Evolutionary conservation across 768 basidiomycete species (phyloP).

Genomic region (Psilocybe sp.): DNA sequence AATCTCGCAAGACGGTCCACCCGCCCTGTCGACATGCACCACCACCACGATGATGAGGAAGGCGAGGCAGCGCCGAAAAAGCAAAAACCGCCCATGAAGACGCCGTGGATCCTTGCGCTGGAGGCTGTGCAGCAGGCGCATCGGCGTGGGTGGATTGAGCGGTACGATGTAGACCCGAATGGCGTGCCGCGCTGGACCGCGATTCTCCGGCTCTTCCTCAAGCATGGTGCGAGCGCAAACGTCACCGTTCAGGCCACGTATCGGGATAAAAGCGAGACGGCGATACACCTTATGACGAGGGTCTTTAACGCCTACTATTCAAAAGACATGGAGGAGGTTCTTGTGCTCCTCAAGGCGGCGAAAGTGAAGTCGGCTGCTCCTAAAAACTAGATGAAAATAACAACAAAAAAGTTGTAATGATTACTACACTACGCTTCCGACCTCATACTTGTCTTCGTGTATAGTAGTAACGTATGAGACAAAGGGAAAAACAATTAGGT

Average conservation of each 20-base stretch:
- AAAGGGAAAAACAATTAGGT: too few relatives aligned
- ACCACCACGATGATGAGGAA: background rate
- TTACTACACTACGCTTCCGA: too few relatives aligned
- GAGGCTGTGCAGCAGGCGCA: slow-evolving; percentile 8
- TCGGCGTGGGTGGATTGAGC: slow-evolving; percentile 7
- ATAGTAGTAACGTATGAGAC: too few relatives aligned
- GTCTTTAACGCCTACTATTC: background rate
- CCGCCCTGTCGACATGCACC: background rate
- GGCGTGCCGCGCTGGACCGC: slow-evolving; percentile 7
- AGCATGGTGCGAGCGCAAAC: slow-evolving; percentile 8
- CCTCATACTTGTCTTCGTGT: too few relatives aligned
- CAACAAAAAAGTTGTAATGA: too few relatives aligned
- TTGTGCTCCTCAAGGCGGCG: too few relatives aligned
- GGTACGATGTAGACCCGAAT: slow-evolving; percentile 5
- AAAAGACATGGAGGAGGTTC: background rate
- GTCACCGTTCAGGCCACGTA: slow-evolving; percentile 4
- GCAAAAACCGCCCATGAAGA: slow-evolving; percentile 1
- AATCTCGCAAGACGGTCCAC: slow-evolving; percentile 4
- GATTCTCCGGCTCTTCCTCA: slow-evolving; percentile 5
- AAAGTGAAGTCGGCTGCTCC: too few relatives aligned
- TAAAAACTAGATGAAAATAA: too few relatives aligned
- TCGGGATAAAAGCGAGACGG: slow-evolving; percentile 5
- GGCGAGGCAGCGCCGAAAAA: background rate
- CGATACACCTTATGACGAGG: slow-evolving; percentile 2
- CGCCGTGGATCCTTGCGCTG: slow-evolving; percentile 6